A percentile compares a stretch with the other conserved stretches of the same genome.
Evolutionary conservation across 306 rosid genomes (phyloP).

Genomic region (Rosa chinensis): DNA sequence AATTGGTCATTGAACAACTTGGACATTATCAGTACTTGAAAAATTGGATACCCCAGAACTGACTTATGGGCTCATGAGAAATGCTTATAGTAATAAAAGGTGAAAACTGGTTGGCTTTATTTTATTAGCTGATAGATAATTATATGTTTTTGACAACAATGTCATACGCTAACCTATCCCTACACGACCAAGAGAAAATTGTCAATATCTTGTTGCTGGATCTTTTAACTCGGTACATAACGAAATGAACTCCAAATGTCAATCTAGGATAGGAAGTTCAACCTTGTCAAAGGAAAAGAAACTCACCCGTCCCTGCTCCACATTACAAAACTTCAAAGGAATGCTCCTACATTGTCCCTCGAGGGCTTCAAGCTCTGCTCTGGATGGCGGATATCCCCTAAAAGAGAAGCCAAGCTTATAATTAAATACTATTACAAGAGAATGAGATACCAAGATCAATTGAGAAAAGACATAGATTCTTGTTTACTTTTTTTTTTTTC

Average conservation of each 20-base stretch:
- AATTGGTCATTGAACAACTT: background rate
- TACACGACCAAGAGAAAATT: background rate
- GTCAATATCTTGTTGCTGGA: background rate
- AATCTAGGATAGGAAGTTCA: conserved; percentile 65
- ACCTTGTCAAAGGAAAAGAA: conserved; percentile 69
- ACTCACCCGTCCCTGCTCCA: conserved; percentile 64
- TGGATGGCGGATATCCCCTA: conserved; percentile 67
- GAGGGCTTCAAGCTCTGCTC: conserved; percentile 51
- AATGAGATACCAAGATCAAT: background rate
- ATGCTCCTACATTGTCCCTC: conserved; percentile 52
- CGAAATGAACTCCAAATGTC: conserved; percentile 23
- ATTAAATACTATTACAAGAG: background rate
- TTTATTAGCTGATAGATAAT: too few species aligned
- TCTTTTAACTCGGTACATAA: background rate
- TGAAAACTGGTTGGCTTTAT: background rate
- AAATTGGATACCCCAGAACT: background rate
- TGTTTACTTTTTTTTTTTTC: background rate
- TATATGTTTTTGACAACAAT: background rate
- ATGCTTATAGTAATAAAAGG: background rate
- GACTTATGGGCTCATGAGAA: background rate
- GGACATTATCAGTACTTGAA: background rate
- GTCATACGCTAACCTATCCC: background rate
- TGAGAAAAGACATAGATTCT: background rate
- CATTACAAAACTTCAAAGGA: conserved; percentile 60
- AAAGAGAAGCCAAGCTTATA: conserved; percentile 15